Base-by-base conservation (phyloP, 2,329 filamentous ascomycete genomes). In the Bipolaris bicolor region DNA sequence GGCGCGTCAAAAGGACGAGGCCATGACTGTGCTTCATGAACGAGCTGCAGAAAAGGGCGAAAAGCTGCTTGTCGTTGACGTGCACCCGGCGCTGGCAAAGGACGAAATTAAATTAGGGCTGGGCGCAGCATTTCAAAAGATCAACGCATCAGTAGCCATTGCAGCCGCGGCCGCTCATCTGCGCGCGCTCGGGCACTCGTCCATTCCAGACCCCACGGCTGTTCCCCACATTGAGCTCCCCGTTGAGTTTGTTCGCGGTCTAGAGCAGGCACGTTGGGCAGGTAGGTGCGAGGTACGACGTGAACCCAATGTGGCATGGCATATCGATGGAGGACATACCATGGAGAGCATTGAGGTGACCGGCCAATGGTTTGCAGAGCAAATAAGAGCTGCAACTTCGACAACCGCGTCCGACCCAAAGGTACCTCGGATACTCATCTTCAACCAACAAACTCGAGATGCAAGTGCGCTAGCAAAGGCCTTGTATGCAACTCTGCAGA, bases 381-480 rank as follows among this genome's bases (percentile, higher is more conserved):
- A 66, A 60, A 77, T 71, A 36, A 63, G 69, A 11, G 67, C 74
- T 15, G 74, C 76, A 43, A 73, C 75, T 10, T 69, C 75, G 5
- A 67, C 75, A 6, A 57, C 57, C n/a, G 61, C 58, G 64, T 50
- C 52, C 20, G 52, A 62, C 4, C 51, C 55, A 11, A 53, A 58
- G 18, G 52, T 60, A 9, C 70, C 79, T 5, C 80, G 91, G 0
- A 81, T 89, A 55, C 79, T 98, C 44, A 83, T 98, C 46, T 98
- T 98, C 82, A 97, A 97, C 76, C 94, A 97, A 76, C 92, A 97
- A 71, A 92, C 91, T 9, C 86, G 92, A 31, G 88, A 97, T 69
- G 90, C 90, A 5, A 78, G 80, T 3, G 80, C 84, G 15, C 82
- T 96, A 1, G 84, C 94, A 2, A 78, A 77, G 31, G 83, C 82